Conservation (phyloP, 371 early-diverging fungal genomes). For the Mortierella sp. region DNA sequence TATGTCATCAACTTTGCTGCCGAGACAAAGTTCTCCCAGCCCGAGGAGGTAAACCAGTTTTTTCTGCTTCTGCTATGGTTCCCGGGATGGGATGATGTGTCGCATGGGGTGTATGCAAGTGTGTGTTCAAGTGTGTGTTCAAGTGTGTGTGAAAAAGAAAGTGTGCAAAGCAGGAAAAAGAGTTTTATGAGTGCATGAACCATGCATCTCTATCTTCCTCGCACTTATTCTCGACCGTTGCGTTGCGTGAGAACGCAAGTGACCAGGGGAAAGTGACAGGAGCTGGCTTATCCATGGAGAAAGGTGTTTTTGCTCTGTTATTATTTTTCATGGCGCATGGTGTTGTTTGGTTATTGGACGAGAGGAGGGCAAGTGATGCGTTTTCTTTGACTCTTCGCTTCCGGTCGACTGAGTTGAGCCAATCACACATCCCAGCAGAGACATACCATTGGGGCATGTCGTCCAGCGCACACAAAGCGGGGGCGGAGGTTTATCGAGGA, state of each 20-base stretch:
- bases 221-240: not conserved
- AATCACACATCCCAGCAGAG: not conserved
- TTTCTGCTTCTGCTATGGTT: not conserved
- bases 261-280: not conserved
- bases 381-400: not conserved
- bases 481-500: not conserved
- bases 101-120: too few species aligned
- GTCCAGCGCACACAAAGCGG: not conserved
- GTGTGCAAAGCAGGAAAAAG: not conserved
- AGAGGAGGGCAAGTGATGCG: not conserved
- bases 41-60: constrained; percentile 71
- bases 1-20: constrained; percentile 93
- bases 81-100: not conserved
- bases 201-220: not conserved
- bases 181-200: not conserved
- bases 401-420: constrained; percentile 10
- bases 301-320: not conserved
- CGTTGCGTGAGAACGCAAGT: constrained; percentile 5
- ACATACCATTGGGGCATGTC: constrained; percentile 4
- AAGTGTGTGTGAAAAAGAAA: not conserved
- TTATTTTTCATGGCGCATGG: not conserved
- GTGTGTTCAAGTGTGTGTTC: not conserved
- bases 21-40: constrained; percentile 92
- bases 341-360: not conserved
- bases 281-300: not conserved